phyloP scores from a whole-genome alignment of 2,329 filamentous ascomycete genomes.

The Conoideocrella luteorostrata region DNA sequence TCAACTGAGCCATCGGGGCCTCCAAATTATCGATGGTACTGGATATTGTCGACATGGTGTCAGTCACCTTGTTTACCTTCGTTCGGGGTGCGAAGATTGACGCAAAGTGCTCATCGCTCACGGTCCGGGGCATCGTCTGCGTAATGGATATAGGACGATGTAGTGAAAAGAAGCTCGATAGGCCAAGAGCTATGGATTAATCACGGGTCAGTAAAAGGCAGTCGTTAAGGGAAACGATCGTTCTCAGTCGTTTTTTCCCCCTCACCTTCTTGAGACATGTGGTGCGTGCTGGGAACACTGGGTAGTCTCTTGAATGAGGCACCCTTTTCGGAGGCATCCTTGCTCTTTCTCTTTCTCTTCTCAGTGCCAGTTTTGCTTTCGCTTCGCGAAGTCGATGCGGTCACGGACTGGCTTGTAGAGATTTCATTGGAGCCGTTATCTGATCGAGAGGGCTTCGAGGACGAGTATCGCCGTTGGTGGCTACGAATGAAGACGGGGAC shows the following conservation, averaged over 20 bases:
- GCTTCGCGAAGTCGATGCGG: constrained; percentile 37
- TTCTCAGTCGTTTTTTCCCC: too few species aligned
- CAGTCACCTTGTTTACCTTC: constrained; percentile 44
- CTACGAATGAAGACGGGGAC: constrained; percentile 29
- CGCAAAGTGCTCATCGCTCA: constrained; percentile 71
- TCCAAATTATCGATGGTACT: constrained; percentile 54
- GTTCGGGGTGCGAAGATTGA: constrained; percentile 66
- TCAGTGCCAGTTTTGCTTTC: constrained; percentile 39
- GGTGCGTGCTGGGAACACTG: constrained; percentile 67
- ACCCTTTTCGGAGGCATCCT: constrained; percentile 39
- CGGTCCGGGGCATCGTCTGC: constrained; percentile 66
- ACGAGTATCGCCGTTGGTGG: constrained; percentile 52
- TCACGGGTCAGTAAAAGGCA: constrained; percentile 1
- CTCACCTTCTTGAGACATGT: constrained; percentile 62
- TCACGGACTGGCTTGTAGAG: constrained; percentile 43
- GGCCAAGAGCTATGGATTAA: constrained; percentile 60
- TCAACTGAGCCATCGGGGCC: constrained; percentile 48
- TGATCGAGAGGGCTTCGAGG: constrained; percentile 57
- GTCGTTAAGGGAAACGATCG: neutral
- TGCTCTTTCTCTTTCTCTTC: constrained; percentile 54
- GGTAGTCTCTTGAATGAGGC: constrained; percentile 54
- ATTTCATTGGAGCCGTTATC: constrained; percentile 48
- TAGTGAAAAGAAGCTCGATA: constrained; percentile 92
- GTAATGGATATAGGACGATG: constrained; percentile 90
- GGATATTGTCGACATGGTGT: constrained; percentile 62